Base-by-base conservation (phyloP, 2,329 filamentous ascomycete genomes). In the Ophiognomonia clavigignenti-juglandacearum region DNA sequence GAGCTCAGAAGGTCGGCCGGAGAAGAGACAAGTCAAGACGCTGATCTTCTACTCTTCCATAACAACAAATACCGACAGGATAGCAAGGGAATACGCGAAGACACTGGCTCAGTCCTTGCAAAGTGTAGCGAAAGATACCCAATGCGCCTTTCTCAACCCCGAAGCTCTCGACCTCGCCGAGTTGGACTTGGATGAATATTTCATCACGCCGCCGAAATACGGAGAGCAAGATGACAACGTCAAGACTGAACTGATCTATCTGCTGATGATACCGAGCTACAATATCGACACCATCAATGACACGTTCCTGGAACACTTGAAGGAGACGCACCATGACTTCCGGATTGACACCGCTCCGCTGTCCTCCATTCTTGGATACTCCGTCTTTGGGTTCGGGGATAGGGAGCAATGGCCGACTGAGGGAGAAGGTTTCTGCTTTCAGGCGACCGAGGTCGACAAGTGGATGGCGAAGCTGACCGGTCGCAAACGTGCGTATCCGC, bases 401-500 rank as follows among this genome's bases (percentile, higher is more conserved):
- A 82, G 79, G 53, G 88, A 95, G 62, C 89, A 87, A 48, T 98
- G 93, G 92, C 88, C 90, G 1, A 88, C 85, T 0, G 90, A 96
- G 66, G 80, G 85, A 50, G 87, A 93, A 57, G 92, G 92, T 0
- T 98, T 91, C 67, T 96, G 92, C 63, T 90, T 88, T 53, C 92
- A 97, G 63, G 92, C 92, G 2, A 87, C 85, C 59, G 85, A 96
- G 56, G 74, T 95, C 3, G 92, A 98, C 63, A 90, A 83, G 62
- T 97, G 93, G 92, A 88, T 98, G 86, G 90, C 92, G n/a, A 95
- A 90, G 62, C 69, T 98, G 59, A 96, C 91, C 0, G 85, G 80
- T 2, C 80, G 85, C 52, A 96, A 92, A 68, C 77, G 91, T 61
- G 91, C 89, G 1, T 97, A 86, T 58, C 92, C 92, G 0, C 72